Evolutionary conservation across 495 filamentous ascomycete genomes (phyloP).

Genomic region (Clohesyomyces aquaticus): DNA sequence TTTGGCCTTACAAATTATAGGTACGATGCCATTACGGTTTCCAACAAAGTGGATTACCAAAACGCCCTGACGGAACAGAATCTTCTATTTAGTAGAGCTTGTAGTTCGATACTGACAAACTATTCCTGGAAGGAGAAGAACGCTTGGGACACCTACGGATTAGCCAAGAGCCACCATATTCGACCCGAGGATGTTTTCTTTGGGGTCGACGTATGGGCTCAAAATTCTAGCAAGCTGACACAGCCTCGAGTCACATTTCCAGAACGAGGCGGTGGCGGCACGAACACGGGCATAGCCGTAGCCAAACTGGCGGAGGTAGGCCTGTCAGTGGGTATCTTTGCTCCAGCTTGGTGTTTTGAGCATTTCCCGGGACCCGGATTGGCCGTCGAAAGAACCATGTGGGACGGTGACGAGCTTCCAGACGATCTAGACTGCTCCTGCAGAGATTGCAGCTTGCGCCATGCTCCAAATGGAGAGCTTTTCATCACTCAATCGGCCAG

Average conservation of each 20-base stretch:
- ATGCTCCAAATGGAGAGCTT: constrained; percentile 19
- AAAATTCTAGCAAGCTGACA: constrained; percentile 23
- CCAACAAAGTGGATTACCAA: constrained; percentile 51
- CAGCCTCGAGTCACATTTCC: constrained; percentile 40
- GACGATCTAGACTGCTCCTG: constrained; percentile 39
- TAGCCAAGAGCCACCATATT: constrained; percentile 38
- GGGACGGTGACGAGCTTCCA: constrained; percentile 45
- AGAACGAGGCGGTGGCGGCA: constrained; percentile 37
- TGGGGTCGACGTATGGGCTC: constrained; percentile 48
- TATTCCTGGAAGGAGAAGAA: constrained; percentile 48
- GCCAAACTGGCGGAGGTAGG: constrained; percentile 38
- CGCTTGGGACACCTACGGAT: constrained; percentile 32
- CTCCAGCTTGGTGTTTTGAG: constrained; percentile 54
- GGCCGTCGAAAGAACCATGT: constrained; percentile 47
- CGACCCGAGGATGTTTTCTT: constrained; percentile 41
- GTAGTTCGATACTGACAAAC: constrained; percentile 50
- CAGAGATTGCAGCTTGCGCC: constrained; percentile 18
- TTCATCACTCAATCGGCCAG: constrained; percentile 37
- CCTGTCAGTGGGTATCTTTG: constrained; percentile 50
- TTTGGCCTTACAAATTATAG: constrained; percentile 19
- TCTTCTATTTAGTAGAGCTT: constrained; percentile 41
- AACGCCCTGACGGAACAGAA: constrained; percentile 50
- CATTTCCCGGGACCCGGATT: constrained; percentile 46
- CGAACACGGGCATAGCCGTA: constrained; percentile 46
- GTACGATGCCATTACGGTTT: constrained; percentile 51